A percentile compares a stretch with the other conserved stretches of the same genome.
These are phyloP conservation scores for Crithidia mellificae DNA, from an alignment of 208 protist species.

Conservation along the genomic window DNA sequence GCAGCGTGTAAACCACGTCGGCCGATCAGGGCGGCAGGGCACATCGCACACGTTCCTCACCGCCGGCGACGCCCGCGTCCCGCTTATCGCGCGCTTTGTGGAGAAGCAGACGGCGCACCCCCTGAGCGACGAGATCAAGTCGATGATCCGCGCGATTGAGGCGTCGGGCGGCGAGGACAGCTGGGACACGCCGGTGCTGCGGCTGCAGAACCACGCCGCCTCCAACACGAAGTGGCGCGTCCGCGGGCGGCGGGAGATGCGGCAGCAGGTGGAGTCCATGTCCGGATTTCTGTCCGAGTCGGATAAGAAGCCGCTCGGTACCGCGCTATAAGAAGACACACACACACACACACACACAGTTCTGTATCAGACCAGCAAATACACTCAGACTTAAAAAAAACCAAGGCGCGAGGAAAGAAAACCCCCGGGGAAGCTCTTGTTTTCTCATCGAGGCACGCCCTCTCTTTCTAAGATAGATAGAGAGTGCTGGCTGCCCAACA, in stretches of 20 bases:
- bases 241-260: conserved; percentile 34
- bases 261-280: conserved; percentile 33
- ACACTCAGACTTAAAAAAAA: too few species aligned
- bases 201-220: conserved; percentile 19
- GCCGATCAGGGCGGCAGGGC: conserved; percentile 93
- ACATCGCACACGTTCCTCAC: conserved; percentile 93
- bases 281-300: conserved; percentile 9
- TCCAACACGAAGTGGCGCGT: conserved; percentile 41
- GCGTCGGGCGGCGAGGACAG: conserved; percentile 33
- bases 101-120: conserved; percentile 43
- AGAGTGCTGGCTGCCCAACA: too few species aligned
- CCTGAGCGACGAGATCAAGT: conserved; percentile 36
- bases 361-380: too few species aligned
- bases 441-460: too few species aligned
- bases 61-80: conserved; percentile 58
- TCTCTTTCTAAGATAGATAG: too few species aligned
- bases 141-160: conserved; percentile 30
- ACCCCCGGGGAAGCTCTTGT: too few species aligned
- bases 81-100: conserved; percentile 59
- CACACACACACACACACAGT: neutral
- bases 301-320: conserved; percentile 16
- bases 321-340: neutral
- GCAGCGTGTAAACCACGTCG: conserved; percentile 97
- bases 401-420: too few species aligned
- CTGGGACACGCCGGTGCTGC: conserved; percentile 39